Evolutionary conservation across 768 basidiomycete genomes (phyloP).

Genomic region (Naganishia vaughanmartiniae): DNA sequence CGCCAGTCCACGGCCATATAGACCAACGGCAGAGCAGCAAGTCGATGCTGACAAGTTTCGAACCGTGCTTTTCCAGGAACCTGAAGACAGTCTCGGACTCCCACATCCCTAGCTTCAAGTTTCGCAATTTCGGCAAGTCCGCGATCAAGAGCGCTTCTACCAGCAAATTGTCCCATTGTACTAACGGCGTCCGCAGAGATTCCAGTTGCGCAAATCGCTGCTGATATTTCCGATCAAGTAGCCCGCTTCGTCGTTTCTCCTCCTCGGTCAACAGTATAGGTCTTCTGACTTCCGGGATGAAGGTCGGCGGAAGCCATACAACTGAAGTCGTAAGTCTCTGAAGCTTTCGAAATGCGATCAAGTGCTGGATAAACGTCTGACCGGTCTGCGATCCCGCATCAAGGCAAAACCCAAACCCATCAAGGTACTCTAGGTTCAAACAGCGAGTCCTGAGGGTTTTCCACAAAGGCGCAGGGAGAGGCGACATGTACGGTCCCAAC

Average conservation of each 20-base stretch:
- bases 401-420: constrained; percentile 7
- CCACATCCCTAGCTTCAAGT: constrained; percentile 13
- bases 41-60: constrained; percentile 2
- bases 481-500: constrained; percentile 9
- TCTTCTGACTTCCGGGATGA: constrained; percentile 8
- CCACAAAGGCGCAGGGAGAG: constrained; percentile 1
- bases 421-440: neutral
- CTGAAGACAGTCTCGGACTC: constrained; percentile 4
- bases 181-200: neutral
- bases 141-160: constrained; percentile 19
- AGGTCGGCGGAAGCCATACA: constrained; percentile 15
- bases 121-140: constrained; percentile 6
- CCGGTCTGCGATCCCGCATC: neutral
- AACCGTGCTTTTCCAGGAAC: constrained; percentile 15
- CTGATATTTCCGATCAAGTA: neutral
- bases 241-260: constrained; percentile 1
- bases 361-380: neutral
- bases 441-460: neutral
- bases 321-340: constrained; percentile 1
- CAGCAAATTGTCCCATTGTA: constrained; percentile 22
- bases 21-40: constrained; percentile 13
- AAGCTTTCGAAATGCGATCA: neutral
- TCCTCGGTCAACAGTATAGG: constrained; percentile 9
- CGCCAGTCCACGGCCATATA: neutral
- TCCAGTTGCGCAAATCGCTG: neutral